phyloP scores from a whole-genome alignment of 805 yeast species.

The Lachancea waltii region DNA sequence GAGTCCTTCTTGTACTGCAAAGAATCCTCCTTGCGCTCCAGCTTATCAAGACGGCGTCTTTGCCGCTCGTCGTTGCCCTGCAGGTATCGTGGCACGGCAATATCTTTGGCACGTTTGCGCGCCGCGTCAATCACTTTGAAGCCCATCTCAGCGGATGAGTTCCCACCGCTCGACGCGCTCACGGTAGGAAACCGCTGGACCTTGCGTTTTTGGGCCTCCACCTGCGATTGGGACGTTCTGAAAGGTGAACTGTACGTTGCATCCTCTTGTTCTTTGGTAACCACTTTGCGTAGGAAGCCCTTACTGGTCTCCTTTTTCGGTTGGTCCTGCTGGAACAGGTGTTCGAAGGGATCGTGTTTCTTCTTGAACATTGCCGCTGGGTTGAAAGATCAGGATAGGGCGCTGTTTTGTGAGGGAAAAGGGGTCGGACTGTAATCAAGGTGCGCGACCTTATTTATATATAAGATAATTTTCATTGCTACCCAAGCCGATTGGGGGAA shows the following conservation, averaged over 20 bases:
- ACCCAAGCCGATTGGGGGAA: no score
- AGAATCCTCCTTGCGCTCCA: conserved; percentile 21
- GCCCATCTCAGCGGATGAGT: conserved; percentile 22
- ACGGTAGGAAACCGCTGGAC: conserved; percentile 25
- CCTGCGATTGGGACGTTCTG: conserved; percentile 13
- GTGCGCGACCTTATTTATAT: no score
- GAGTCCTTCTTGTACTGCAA: conserved; percentile 21
- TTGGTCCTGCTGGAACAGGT: conserved; percentile 8
- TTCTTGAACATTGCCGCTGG: conserved; percentile 8
- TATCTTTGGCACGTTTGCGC: conserved; percentile 26
- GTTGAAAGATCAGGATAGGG: no score
- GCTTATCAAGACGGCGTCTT: conserved; percentile 13
- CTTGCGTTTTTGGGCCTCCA: conserved; percentile 15
- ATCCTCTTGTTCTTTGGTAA: conserved; percentile 6
- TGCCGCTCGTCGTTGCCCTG: conserved; percentile 27
- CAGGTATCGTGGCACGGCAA: conserved; percentile 25
- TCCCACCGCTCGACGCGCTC: conserved; percentile 23
- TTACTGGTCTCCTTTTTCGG: conserved; percentile 5
- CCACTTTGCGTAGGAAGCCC: conserved; percentile 11
- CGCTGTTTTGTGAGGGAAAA: no score
- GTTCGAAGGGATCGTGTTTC: conserved; percentile 15
- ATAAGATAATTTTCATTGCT: no score
- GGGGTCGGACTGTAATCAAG: no score
- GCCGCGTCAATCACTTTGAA: conserved; percentile 18
- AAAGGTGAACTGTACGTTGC: conserved; percentile 16